Base-by-base conservation (phyloP, 495 filamentous ascomycete species). In the Articulospora tetracladia region DNA sequence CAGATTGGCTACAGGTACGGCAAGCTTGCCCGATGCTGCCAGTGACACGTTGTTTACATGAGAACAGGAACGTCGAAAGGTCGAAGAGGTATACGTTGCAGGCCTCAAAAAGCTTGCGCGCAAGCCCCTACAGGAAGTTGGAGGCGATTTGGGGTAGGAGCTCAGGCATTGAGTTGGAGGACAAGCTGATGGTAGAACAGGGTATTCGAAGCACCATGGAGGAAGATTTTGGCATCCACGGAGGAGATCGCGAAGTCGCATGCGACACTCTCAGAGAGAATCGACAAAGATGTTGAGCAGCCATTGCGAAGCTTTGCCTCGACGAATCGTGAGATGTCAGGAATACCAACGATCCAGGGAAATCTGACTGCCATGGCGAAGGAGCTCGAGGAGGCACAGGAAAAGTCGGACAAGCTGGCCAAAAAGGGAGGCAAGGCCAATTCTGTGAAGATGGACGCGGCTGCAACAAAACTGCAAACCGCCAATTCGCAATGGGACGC, bases 1-100 rank as follows among this genome's bases (percentile, higher is more conserved):
- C 94, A 66, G 93, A 98, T 74, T 99, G 93, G 89, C 80, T 99
- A 54, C 90, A 94, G 86, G 94, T 98, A 87, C 60, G 76, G 50
- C 60, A 41, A 61, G 75, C 55, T 60, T 11, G 12, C 34, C 17
- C 30, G 34, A 50, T 26, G 41, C 51, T 24, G 24, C 22, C 41
- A 55, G 12, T 48, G 28, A 8, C 55, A 47, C 10, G 4, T 44
- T 30, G 47, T 58, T 65, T 30, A 66, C 58, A 66, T 53, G 23
- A 52, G 44, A 41, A 52, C 23, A 72, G 94, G 94, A 99, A 76
- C 90, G 95, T 63, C 89, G 93, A 68, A 88, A 85, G 58, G 82
- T 97, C 46, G 95, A 99, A 76, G 95, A 97, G 72, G 76, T 83
- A 65, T 99, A 99, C 74, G 90, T 89, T 51, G 81, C 85, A 70